phyloP scores from a whole-genome alignment of 164 flowering plant species.

The Nymphaea colorata region DNA sequence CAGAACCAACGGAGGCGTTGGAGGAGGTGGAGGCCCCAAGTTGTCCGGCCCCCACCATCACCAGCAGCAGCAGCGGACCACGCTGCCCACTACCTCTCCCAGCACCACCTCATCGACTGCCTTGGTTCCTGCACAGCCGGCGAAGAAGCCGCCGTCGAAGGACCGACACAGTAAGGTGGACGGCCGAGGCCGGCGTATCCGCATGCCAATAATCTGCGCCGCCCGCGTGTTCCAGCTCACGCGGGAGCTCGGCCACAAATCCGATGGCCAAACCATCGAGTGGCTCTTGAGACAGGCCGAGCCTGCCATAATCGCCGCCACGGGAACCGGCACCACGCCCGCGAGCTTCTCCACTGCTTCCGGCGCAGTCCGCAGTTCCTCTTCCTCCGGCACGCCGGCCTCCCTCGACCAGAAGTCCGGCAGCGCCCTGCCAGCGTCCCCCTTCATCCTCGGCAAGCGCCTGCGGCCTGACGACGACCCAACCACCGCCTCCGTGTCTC shows the following conservation, averaged over 20 bases:
- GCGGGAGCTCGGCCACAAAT: constrained; percentile 76
- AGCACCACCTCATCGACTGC: too few relatives aligned
- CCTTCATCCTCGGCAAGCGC: constrained; percentile 74
- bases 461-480: constrained; percentile 34
- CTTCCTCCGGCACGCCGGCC: constrained; percentile 19
- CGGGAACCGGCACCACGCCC: constrained; percentile 82
- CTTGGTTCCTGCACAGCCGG: constrained; percentile 8
- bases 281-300: constrained; percentile 93
- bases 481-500: constrained; percentile 18
- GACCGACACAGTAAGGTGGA: constrained; percentile 92
- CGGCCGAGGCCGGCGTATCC: constrained; percentile 75
- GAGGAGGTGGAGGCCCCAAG: too few relatives aligned
- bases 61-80: background rate
- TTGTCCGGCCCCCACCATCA: background rate
- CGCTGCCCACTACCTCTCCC: too few relatives aligned
- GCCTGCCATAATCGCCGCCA: constrained; percentile 89
- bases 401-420: constrained; percentile 39
- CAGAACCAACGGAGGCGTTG: constrained; percentile 3
- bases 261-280: constrained; percentile 91
- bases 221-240: constrained; percentile 82
- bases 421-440: constrained; percentile 22
- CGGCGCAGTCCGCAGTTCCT: constrained; percentile 28
- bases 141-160: constrained; percentile 77
- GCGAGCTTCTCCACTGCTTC: constrained; percentile 67
- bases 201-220: constrained; percentile 91